Percentiles rank a stretch among this genome's conserved stretches.
These are phyloP conservation scores for Collybia nuda DNA, from an alignment of 768 basidiomycete genomes.

Conservation along the genomic window DNA sequence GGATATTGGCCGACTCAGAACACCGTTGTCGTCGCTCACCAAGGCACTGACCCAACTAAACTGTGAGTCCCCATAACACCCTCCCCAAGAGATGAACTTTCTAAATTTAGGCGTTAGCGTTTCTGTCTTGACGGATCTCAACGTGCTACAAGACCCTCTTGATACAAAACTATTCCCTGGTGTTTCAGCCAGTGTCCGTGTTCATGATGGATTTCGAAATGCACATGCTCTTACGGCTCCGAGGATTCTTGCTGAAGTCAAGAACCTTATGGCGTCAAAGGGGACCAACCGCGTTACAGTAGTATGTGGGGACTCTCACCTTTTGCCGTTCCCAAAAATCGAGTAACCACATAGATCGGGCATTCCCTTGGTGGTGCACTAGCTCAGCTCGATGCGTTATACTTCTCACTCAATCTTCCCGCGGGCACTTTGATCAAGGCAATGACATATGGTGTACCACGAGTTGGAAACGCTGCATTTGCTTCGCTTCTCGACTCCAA, in stretches of 20 bases:
- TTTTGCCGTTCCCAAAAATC: slow-evolving; percentile 11
- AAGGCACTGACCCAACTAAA: slow-evolving; percentile 58
- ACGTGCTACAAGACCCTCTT: slow-evolving; percentile 38
- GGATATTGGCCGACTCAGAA: slow-evolving; percentile 53
- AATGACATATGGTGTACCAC: slow-evolving; percentile 49
- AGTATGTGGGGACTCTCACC: slow-evolving; percentile 21
- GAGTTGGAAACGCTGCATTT: slow-evolving; percentile 50
- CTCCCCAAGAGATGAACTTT: not conserved
- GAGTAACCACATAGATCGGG: slow-evolving; percentile 29
- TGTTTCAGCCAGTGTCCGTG: slow-evolving; percentile 37
- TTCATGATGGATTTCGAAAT: slow-evolving; percentile 54
- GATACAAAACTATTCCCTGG: slow-evolving; percentile 56
- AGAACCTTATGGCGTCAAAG: slow-evolving; percentile 33
- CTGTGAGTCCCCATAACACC: slow-evolving; percentile 33
- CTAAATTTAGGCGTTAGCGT: slow-evolving; percentile 24
- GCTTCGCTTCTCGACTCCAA: slow-evolving; percentile 47
- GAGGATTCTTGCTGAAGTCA: slow-evolving; percentile 42
- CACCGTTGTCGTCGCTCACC: slow-evolving; percentile 58
- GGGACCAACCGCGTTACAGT: slow-evolving; percentile 40
- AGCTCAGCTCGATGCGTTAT: slow-evolving; percentile 49
- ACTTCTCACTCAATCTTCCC: slow-evolving; percentile 47
- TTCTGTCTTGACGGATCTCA: slow-evolving; percentile 50
- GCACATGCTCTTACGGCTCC: slow-evolving; percentile 48
- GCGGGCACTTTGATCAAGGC: slow-evolving; percentile 34
- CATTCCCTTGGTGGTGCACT: slow-evolving; percentile 57